Evolutionary conservation across 352 stramenopile genomes (phyloP).

Genomic region (Globisporangium okanoganense): DNA sequence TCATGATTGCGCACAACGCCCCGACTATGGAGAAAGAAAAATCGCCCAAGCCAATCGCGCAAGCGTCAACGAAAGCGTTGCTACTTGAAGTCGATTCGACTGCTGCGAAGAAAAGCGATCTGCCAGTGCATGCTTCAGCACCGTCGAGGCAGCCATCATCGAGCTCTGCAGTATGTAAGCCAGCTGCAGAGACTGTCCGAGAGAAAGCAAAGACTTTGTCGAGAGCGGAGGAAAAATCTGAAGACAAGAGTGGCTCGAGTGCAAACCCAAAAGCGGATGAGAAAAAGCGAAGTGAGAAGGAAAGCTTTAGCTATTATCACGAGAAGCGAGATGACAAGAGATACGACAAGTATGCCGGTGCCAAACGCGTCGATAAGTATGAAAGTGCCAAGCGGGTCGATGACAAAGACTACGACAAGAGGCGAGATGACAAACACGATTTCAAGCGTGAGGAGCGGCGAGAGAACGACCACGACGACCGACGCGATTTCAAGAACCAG

Average conservation of each 20-base stretch:
- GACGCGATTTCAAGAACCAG: slow-evolving; percentile 1
- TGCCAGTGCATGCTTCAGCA: neutral
- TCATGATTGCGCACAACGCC: neutral
- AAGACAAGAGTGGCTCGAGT: slow-evolving; percentile 3
- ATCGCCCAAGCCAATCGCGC: neutral
- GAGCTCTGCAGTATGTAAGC: neutral
- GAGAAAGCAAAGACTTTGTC: neutral
- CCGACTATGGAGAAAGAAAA: neutral
- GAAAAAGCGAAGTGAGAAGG: slow-evolving; percentile 4
- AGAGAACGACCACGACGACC: slow-evolving; percentile 2
- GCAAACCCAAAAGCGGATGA: neutral
- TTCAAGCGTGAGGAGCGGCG: slow-evolving; percentile 16
- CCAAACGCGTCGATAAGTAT: slow-evolving; percentile 1
- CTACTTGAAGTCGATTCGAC: neutral
- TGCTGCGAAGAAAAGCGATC: neutral
- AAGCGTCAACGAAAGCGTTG: neutral
- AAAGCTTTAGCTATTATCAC: neutral
- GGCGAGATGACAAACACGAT: neutral
- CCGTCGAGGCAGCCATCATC: neutral
- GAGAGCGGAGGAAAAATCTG: neutral
- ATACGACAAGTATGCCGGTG: neutral
- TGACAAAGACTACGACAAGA: slow-evolving; percentile 14
- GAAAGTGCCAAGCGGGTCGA: slow-evolving; percentile 7
- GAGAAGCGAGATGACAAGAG: neutral
- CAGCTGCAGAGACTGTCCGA: neutral